Evolutionary conservation across 2,329 filamentous ascomycete genomes (phyloP).

Genomic region (Colletotrichum orbiculare): DNA sequence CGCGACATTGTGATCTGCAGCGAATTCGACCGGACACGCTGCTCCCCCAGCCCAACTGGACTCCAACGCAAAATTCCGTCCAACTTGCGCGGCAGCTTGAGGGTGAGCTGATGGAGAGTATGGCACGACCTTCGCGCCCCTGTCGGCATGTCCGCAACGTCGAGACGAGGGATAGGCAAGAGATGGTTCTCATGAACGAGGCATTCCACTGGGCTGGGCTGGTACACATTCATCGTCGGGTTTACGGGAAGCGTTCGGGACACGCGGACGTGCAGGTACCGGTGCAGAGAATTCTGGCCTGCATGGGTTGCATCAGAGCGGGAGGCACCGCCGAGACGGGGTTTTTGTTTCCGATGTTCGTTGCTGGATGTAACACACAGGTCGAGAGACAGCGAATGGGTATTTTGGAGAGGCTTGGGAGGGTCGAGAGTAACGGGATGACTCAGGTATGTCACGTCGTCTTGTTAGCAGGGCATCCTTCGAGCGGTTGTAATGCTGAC

Average conservation of each 20-base stretch:
- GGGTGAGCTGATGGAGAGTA: conserved; percentile 69
- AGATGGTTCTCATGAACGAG: conserved; percentile 78
- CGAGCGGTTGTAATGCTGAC: neutral
- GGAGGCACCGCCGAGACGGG: conserved; percentile 80
- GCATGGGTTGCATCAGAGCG: conserved; percentile 69
- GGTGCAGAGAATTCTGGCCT: conserved; percentile 71
- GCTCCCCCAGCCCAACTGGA: conserved; percentile 60
- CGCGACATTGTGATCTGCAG: conserved; percentile 73
- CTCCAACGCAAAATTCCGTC: conserved; percentile 64
- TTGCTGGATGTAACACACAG: conserved; percentile 79
- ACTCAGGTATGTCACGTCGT: conserved; percentile 68
- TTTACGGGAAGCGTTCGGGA: conserved; percentile 69
- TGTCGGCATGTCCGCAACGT: conserved; percentile 59
- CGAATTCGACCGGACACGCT: conserved; percentile 63
- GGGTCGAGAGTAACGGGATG: conserved; percentile 79
- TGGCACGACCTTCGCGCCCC: conserved; percentile 53
- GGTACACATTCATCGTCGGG: conserved; percentile 79
- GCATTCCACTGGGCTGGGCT: conserved; percentile 84
- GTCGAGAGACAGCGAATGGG: conserved; percentile 65
- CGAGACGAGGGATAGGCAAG: conserved; percentile 66
- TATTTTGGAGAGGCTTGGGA: conserved; percentile 73
- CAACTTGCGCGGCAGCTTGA: conserved; percentile 69
- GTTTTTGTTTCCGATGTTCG: conserved; percentile 84
- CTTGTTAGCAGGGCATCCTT: neutral
- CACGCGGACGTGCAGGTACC: conserved; percentile 72